A percentile compares a stretch with the other conserved stretches of the same genome.
phyloP scores from a whole-genome alignment of 164 flowering plant genomes.

The Annona cherimola region DNA sequence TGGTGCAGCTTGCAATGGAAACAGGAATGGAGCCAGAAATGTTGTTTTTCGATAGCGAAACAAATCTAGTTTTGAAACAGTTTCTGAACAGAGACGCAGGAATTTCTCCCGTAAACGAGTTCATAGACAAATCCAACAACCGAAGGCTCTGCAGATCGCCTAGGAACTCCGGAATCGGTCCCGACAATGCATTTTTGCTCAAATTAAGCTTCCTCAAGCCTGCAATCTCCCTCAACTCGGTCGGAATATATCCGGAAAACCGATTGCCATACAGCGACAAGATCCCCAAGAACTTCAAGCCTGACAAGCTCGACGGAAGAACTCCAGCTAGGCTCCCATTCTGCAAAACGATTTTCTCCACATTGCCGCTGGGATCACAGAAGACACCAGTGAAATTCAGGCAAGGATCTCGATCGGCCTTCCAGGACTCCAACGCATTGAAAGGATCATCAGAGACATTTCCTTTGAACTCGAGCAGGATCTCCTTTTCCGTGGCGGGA shows the following conservation, averaged over 20 bases:
- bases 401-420: slow-evolving; percentile 45
- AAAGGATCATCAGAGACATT: slow-evolving; percentile 63
- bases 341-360: slow-evolving; percentile 70
- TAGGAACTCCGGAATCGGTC: slow-evolving; percentile 71
- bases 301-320: slow-evolving; percentile 64
- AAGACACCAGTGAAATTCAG: slow-evolving; percentile 50
- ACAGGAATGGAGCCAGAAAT: slow-evolving; percentile 66
- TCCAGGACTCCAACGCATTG: slow-evolving; percentile 59
- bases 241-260: slow-evolving; percentile 67
- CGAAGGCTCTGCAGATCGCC: slow-evolving; percentile 64
- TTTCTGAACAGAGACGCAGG: slow-evolving; percentile 56
- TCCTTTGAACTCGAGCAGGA: slow-evolving; percentile 77
- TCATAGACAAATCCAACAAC: slow-evolving; percentile 82
- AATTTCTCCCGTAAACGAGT: slow-evolving; percentile 59
- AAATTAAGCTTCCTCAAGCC: slow-evolving; percentile 86
- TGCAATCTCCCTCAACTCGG: slow-evolving; percentile 43
- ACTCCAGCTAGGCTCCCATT: slow-evolving; percentile 68
- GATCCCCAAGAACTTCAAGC: slow-evolving; percentile 53
- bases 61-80: slow-evolving; percentile 61
- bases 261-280: slow-evolving; percentile 71
- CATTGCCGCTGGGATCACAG: slow-evolving; percentile 60
- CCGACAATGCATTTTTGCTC: slow-evolving; percentile 78
- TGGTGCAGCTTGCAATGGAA: slow-evolving; percentile 52
- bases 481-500: slow-evolving; percentile 56
- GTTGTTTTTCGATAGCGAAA: slow-evolving; percentile 66